Evolutionary conservation across 140 eudicot species (phyloP).

Genomic region (Flaveria floridana): DNA sequence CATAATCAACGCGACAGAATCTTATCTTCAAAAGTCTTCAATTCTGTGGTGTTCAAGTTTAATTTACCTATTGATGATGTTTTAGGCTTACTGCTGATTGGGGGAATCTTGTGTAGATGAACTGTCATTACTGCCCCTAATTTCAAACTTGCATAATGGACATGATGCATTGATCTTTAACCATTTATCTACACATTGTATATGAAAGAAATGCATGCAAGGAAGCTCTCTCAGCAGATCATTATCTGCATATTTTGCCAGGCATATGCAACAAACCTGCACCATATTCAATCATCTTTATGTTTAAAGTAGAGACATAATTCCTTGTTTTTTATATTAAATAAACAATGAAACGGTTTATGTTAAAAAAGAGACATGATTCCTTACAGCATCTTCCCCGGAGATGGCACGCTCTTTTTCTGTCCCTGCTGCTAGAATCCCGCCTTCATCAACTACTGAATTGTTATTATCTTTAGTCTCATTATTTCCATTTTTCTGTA

Average conservation of each 20-base stretch:
- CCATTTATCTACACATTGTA: constrained; percentile 71
- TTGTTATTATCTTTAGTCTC: constrained; percentile 40
- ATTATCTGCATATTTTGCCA: constrained; percentile 54
- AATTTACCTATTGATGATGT: neutral
- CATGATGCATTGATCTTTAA: constrained; percentile 63
- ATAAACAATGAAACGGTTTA: neutral
- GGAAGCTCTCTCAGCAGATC: constrained; percentile 70
- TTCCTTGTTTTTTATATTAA: neutral
- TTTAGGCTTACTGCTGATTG: constrained; percentile 36
- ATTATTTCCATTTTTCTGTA: constrained; percentile 39
- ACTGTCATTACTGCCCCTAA: constrained; percentile 36
- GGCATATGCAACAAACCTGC: constrained; percentile 70
- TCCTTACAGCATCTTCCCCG: constrained; percentile 74
- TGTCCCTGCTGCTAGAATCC: constrained; percentile 63
- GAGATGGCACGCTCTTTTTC: constrained; percentile 70
- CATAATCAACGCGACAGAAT: constrained; percentile 13
- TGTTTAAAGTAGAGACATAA: neutral
- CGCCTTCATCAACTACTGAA: constrained; percentile 53
- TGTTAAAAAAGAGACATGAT: neutral
- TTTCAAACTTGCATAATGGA: constrained; percentile 62
- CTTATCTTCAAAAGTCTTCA: neutral
- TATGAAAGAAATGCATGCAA: constrained; percentile 62
- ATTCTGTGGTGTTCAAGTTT: neutral
- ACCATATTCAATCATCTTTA: constrained; percentile 7
- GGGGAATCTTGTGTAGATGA: constrained; percentile 39